These are phyloP conservation scores for Suillus cothurnatus DNA, from an alignment of 768 basidiomycete species.

Conservation along the genomic window DNA sequence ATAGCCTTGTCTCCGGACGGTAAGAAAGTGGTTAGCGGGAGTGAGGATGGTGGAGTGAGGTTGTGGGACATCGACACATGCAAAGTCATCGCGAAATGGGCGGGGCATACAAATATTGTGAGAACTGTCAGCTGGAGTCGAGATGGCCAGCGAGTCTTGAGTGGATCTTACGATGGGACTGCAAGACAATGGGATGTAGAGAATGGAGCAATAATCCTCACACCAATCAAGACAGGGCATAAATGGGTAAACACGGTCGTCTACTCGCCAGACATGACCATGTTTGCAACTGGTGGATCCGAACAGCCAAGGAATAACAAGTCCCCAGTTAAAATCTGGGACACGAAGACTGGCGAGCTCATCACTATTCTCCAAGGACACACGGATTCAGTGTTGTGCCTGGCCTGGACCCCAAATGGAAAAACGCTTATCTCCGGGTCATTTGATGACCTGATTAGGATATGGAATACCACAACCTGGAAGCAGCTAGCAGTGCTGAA, in stretches of 20 bases:
- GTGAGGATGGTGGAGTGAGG: not conserved
- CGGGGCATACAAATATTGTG: not conserved
- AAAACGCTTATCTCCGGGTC: not conserved
- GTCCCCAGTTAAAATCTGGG: not conserved
- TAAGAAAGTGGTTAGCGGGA: not conserved
- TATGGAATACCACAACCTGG: not conserved
- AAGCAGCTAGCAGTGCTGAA: not conserved
- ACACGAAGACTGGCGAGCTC: not conserved
- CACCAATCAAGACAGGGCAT: not conserved
- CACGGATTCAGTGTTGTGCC: not conserved
- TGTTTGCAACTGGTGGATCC: not conserved
- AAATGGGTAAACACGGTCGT: rapidly evolving
- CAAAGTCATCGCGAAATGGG: not conserved
- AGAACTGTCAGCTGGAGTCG: not conserved
- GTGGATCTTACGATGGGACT: not conserved
- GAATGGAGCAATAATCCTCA: not conserved
- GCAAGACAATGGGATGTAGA: not conserved
- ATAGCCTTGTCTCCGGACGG: not conserved
- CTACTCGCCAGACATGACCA: not conserved
- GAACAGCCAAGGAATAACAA: not conserved
- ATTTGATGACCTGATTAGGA: not conserved
- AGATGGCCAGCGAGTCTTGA: not conserved
- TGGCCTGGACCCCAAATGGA: not conserved
- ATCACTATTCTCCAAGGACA: not conserved
- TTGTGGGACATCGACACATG: not conserved